These are phyloP conservation scores for Pseudogymnoascus sp. DNA, from an alignment of 2,329 filamentous ascomycete species.

Conservation along the genomic window DNA sequence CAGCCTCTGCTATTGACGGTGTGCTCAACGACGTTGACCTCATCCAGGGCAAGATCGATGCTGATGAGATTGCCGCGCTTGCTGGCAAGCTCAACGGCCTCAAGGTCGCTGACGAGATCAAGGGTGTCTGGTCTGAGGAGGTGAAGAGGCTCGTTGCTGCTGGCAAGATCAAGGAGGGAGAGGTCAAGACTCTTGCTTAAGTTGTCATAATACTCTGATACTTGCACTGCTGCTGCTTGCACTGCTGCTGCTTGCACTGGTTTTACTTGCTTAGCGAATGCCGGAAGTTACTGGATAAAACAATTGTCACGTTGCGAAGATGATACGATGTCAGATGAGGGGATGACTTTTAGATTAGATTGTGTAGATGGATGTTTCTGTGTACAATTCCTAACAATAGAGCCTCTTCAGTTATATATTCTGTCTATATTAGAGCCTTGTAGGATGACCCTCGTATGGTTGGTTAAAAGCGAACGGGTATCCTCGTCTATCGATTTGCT, in stretches of 20 bases:
- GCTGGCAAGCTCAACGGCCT: slow-evolving; percentile 71
- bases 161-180: slow-evolving; percentile 79
- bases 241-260: background rate
- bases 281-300: slow-evolving; percentile 13
- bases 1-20: slow-evolving; percentile 69
- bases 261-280: background rate
- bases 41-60: slow-evolving; percentile 78
- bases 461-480: background rate
- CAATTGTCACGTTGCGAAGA: slow-evolving; percentile 16
- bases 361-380: slow-evolving; percentile 1
- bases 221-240: background rate
- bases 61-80: slow-evolving; percentile 80
- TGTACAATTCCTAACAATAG: background rate
- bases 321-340: slow-evolving; percentile 1
- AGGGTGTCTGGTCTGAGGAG: slow-evolving; percentile 71
- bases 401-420: slow-evolving; percentile 2
- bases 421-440: background rate
- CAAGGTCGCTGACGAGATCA: slow-evolving; percentile 77
- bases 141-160: slow-evolving; percentile 67
- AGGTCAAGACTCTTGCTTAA: slow-evolving; percentile 56
- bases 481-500: background rate
- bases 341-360: slow-evolving; percentile 3
- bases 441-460: background rate
- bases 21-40: slow-evolving; percentile 81
- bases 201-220: background rate